A percentile compares a stretch with the other conserved stretches of the same genome.
Conservation (phyloP, 352 stramenopile species). For the Blastocystis sp. region DNA sequence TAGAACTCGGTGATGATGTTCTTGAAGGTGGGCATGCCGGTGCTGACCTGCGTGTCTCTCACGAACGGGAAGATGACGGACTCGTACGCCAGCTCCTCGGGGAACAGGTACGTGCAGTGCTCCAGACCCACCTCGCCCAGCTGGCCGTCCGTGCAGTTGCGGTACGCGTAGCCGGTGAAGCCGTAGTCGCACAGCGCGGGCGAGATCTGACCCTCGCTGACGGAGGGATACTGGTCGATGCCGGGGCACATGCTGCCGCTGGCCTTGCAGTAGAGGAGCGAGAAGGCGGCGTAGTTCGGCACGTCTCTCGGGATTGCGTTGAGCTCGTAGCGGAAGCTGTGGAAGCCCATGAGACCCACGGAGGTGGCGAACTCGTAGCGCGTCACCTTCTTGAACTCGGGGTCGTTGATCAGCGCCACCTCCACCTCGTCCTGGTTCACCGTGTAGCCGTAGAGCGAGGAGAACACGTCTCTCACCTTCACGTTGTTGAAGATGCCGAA, state of each 20-base stretch:
- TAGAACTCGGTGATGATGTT: background rate
- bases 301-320: background rate
- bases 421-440: background rate
- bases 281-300: background rate
- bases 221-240: conserved; percentile 5
- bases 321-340: background rate
- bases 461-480: background rate
- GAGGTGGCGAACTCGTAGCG: background rate
- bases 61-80: background rate
- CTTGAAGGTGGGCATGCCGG: background rate
- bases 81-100: background rate
- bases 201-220: conserved; percentile 24
- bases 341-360: background rate
- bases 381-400: background rate
- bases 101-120: background rate
- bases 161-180: conserved; percentile 61
- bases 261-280: conserved; percentile 14
- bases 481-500: background rate
- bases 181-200: conserved; percentile 36
- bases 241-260: background rate
- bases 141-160: conserved; percentile 8
- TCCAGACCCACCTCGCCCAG: background rate
- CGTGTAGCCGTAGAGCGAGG: background rate
- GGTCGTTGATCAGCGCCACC: background rate
- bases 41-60: background rate